Evolutionary conservation across 768 basidiomycete genomes (phyloP), one percentile per base, ranked within the genome.

Genomic region (Kwoniella dejecticola): DNA sequence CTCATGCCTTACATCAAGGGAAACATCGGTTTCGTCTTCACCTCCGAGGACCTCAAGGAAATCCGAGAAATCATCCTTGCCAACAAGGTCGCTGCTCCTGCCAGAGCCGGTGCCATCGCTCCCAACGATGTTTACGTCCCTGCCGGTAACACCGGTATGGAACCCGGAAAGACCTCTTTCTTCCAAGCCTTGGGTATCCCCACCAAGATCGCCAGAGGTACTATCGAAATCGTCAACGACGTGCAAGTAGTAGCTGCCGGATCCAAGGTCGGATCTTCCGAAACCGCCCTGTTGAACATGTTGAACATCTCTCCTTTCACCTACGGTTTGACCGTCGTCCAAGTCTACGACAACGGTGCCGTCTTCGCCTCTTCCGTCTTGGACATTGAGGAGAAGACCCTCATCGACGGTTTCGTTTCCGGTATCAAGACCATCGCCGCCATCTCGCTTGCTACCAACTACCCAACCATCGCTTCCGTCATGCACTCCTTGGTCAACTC

Each of bases 131-230:
- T 98, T 76, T 82, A 82, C 63, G 89, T 99, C 71, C 92, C 94
- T 33, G 91, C 88, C 45, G 89, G 93, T 63, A 98, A 98, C 88
- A 99, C 96, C 57, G 94, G 94, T 81, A 99, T 99, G 96, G 96
- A 98, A 81, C 96, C 96, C 74, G 96, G 95, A 77, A 99, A 99
- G 86, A 99, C 96, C 64, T 96, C 96, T 74, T 99, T 98, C 91
- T 99, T 99, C 91, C 96, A 99, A 85, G 96, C 96, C 60, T 88
- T 99, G 78, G 88, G 89, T 83, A 94, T 99, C 81, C 95, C 96
- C 47, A 99, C 96, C 81, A 99, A 99, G 87, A 98, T 99, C 70
- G 94, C 96, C 52, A 89, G 96, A 87, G 96, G 96, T 85, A 98
- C 96, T 57, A 98, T 99, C 74, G 96, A 99, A 91, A 99, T 98